A percentile compares a stretch with the other conserved stretches of the same genome.
These are phyloP conservation scores for Cyberlindnera japonica DNA, from an alignment of 805 yeast species.

Conservation along the genomic window DNA sequence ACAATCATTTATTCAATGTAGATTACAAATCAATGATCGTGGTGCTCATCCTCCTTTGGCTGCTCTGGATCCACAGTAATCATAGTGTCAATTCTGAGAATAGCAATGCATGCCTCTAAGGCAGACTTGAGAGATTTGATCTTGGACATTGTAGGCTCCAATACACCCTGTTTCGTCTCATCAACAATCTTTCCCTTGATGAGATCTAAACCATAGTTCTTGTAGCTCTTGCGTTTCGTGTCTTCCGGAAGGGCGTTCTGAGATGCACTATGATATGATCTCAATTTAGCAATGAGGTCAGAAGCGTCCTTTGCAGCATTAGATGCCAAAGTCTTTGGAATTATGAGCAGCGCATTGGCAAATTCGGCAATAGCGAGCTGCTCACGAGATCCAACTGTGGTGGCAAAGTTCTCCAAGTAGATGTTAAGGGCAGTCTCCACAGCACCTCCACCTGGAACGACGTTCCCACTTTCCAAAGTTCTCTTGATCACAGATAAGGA, in stretches of 20 bases:
- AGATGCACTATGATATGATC: conserved; percentile 94
- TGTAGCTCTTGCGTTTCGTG: conserved; percentile 76
- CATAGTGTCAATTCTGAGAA: conserved; percentile 96
- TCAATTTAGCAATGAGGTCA: conserved; percentile 89
- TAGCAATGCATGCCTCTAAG: conserved; percentile 96
- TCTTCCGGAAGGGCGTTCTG: conserved; percentile 86
- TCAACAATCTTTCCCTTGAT: conserved; percentile 89
- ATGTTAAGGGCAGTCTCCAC: conserved; percentile 95
- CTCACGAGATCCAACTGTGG: conserved; percentile 95
- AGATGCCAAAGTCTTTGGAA: conserved; percentile 94
- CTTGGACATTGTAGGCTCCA: conserved; percentile 94
- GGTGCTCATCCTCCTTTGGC: conserved; percentile 88
- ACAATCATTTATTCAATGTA: not conserved
- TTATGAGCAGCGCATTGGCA: conserved; percentile 82
- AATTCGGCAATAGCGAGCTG: conserved; percentile 98
- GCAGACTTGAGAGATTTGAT: conserved; percentile 92
- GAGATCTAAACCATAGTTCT: conserved; percentile 89
- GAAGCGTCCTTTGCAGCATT: conserved; percentile 97
- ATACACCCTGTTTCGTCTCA: conserved; percentile 77
- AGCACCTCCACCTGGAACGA: conserved; percentile 99
- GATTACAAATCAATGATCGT: conserved; percentile 30
- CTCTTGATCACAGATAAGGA: conserved; percentile 93
- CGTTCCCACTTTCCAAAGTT: conserved; percentile 87
- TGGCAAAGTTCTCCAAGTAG: conserved; percentile 93
- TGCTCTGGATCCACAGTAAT: conserved; percentile 96